These are phyloP conservation scores for Globisporangium uncinulatum DNA, from an alignment of 352 stramenopile species.

Conservation along the genomic window DNA sequence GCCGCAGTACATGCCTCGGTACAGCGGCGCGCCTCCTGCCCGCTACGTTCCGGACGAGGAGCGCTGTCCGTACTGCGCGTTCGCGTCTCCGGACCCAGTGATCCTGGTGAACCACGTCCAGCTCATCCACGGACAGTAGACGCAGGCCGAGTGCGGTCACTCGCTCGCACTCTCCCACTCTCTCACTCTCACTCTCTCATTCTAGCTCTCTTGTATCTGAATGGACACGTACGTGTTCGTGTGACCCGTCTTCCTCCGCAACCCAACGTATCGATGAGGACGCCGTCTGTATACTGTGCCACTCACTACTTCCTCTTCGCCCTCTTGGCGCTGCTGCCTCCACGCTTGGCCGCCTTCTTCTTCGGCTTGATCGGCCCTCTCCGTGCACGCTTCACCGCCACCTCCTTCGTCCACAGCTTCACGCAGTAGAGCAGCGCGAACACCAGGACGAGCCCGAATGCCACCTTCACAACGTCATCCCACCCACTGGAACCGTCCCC, in stretches of 20 bases:
- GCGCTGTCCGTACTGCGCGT: constrained; percentile 61
- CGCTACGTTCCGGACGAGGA: constrained; percentile 23
- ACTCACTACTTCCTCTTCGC: constrained; percentile 1
- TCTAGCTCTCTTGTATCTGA: not conserved
- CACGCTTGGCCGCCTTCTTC: constrained; percentile 5
- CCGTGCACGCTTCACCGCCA: constrained; percentile 7
- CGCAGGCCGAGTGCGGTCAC: too few species aligned
- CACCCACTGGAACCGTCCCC: not conserved
- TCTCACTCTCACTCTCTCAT: too few species aligned
- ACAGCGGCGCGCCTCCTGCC: not conserved
- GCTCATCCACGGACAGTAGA: constrained; percentile 36
- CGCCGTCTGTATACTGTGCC: too few species aligned
- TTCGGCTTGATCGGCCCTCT: constrained; percentile 6
- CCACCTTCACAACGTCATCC: not conserved
- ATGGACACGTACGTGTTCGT: not conserved
- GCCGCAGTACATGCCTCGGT: not conserved
- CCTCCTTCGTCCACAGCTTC: constrained; percentile 15
- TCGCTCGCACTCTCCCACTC: too few species aligned
- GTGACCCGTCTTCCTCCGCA: not conserved
- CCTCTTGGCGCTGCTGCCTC: constrained; percentile 5
- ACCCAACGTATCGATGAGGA: too few species aligned
- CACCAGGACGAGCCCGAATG: not conserved
- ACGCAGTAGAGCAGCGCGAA: constrained; percentile 8
- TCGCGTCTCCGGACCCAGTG: constrained; percentile 43
- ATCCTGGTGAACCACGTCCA: constrained; percentile 79